Evolutionary conservation across 2,329 filamentous ascomycete genomes (phyloP).

Genomic region (Metarhizium rileyi): DNA sequence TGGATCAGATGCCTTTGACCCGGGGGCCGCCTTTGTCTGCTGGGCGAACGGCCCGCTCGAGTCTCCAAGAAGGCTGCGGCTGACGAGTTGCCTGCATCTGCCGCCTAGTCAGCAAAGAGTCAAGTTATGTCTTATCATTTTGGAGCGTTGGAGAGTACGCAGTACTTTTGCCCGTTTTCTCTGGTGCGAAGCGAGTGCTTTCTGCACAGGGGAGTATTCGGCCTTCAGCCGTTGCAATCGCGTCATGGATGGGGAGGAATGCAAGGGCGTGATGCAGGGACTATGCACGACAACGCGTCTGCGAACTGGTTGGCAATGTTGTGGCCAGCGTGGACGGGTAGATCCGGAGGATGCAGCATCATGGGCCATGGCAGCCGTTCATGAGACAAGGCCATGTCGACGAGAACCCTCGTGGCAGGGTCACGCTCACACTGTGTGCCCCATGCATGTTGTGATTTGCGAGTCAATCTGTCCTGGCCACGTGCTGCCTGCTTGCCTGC

Average conservation of each 20-base stretch:
- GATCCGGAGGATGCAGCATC: neutral
- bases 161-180: neutral
- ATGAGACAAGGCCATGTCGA: too few species aligned
- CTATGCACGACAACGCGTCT: neutral
- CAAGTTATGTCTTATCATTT: neutral
- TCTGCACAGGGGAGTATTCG: neutral
- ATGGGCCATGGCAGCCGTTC: too few species aligned
- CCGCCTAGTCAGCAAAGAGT: neutral
- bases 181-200: neutral
- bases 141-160: neutral
- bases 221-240: neutral
- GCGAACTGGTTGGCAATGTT: slow-evolving; percentile 1
- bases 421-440: too few species aligned
- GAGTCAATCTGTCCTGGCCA: too few species aligned
- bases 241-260: neutral
- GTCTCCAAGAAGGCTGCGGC: neutral
- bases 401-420: too few species aligned
- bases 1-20: slow-evolving; percentile 2
- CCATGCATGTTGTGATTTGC: too few species aligned
- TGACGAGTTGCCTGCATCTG: neutral
- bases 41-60: neutral
- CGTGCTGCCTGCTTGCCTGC: too few species aligned
- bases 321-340: neutral
- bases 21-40: slow-evolving; percentile 3
- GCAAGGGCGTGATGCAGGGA: slow-evolving; percentile 9